Percentiles rank a stretch among this genome's conserved stretches.
Conservation (phyloP, 345 rosid species). For the Populus pruinosa region DNA sequence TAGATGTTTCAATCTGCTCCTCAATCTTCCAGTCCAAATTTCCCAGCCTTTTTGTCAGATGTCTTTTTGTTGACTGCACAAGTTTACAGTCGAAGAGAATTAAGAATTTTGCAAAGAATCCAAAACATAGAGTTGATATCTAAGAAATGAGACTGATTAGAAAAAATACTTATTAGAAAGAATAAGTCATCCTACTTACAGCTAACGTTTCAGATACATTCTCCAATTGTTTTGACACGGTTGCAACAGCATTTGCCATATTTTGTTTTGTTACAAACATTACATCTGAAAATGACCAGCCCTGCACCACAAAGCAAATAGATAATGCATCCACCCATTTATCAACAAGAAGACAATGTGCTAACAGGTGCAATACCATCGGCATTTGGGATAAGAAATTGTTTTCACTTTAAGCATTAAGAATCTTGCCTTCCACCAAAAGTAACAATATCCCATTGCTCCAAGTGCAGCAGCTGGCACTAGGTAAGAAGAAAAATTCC, state of each 20-base stretch:
- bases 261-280: constrained; percentile 90
- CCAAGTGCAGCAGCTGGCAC: constrained; percentile 92
- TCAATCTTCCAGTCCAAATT: constrained; percentile 82
- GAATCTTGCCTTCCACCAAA: constrained; percentile 89
- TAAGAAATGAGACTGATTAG: neutral
- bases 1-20: constrained; percentile 70
- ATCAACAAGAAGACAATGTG: constrained; percentile 3
- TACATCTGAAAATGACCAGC: constrained; percentile 79
- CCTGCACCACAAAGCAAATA: constrained; percentile 44
- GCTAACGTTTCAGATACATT: constrained; percentile 69
- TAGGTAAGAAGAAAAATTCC: constrained; percentile 66
- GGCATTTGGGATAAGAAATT: neutral
- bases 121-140: neutral
- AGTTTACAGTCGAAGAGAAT: constrained; percentile 5
- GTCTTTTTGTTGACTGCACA: constrained; percentile 75
- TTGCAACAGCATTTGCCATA: constrained; percentile 75
- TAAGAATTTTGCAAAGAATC: constrained; percentile 10
- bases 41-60: constrained; percentile 70
- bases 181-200: constrained; percentile 38
- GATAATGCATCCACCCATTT: neutral
- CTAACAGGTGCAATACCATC: constrained; percentile 6
- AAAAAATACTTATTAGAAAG: neutral
- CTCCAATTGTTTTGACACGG: constrained; percentile 77
- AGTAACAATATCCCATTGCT: constrained; percentile 90
- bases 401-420: constrained; percentile 7